Percentiles rank a stretch among this genome's conserved stretches.
Evolutionary conservation across 352 stramenopile genomes (phyloP).

Genomic region (Pilasporangium apinafurcum): DNA sequence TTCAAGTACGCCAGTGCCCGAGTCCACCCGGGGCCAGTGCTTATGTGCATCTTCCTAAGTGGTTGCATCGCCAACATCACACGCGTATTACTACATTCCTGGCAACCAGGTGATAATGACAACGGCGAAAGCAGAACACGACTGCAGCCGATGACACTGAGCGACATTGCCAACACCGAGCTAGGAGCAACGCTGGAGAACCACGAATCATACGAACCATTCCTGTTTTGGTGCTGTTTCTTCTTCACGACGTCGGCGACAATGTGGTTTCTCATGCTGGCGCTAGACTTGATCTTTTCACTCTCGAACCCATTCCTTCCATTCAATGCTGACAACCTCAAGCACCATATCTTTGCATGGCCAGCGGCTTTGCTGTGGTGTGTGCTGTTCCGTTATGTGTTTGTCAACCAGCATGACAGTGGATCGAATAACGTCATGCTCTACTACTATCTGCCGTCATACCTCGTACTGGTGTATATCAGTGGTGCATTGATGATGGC

Average conservation of each 20-base stretch:
- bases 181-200: slow-evolving; percentile 15
- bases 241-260: slow-evolving; percentile 77
- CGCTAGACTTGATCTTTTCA: slow-evolving; percentile 82
- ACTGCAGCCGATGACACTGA: slow-evolving; percentile 36
- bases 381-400: slow-evolving; percentile 57
- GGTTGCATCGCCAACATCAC: slow-evolving; percentile 59
- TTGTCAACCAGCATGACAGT: slow-evolving; percentile 17
- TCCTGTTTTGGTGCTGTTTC: slow-evolving; percentile 83
- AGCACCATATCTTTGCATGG: slow-evolving; percentile 82
- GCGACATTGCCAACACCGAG: slow-evolving; percentile 53
- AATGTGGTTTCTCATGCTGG: slow-evolving; percentile 84
- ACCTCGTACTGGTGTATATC: slow-evolving; percentile 70
- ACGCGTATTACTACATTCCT: slow-evolving; percentile 56
- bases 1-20: slow-evolving; percentile 50
- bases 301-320: slow-evolving; percentile 83
- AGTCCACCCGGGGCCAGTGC: slow-evolving; percentile 60
- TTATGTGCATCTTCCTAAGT: slow-evolving; percentile 75
- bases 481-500: slow-evolving; percentile 40
- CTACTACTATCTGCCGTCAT: slow-evolving; percentile 62
- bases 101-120: slow-evolving; percentile 17
- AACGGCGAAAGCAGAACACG: not conserved
- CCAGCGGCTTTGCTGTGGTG: slow-evolving; percentile 61
- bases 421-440: slow-evolving; percentile 45
- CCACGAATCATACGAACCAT: slow-evolving; percentile 43
- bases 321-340: slow-evolving; percentile 82